A percentile compares a stretch with the other conserved stretches of the same genome.
Evolutionary conservation across 495 filamentous ascomycete species (phyloP).

Genomic region (Hypoxylon fuscum): DNA sequence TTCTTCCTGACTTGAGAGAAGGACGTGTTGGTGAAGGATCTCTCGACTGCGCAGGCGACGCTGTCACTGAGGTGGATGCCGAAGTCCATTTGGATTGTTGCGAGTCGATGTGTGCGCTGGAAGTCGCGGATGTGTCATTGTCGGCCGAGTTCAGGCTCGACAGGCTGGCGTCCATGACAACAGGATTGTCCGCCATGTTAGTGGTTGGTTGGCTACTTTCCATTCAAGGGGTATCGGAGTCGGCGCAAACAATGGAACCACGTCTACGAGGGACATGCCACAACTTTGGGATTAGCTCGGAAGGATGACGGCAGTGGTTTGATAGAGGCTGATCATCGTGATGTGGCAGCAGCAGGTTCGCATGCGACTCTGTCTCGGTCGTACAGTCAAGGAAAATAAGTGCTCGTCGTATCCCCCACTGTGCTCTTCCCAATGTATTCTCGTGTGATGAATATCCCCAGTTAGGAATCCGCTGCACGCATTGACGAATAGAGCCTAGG

Average conservation of each 20-base stretch:
- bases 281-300: conserved; percentile 43
- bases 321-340: conserved; percentile 45
- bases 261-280: conserved; percentile 43
- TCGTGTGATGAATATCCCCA: conserved; percentile 19
- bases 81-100: conserved; percentile 53
- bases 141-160: conserved; percentile 42
- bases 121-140: conserved; percentile 43
- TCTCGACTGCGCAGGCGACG: conserved; percentile 59
- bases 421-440: background rate
- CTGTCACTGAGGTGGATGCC: conserved; percentile 57
- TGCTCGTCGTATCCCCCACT: conserved; percentile 16
- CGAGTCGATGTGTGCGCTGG: conserved; percentile 42
- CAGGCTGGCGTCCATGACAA: conserved; percentile 44
- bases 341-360: conserved; percentile 37
- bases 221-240: conserved; percentile 17
- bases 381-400: conserved; percentile 24
- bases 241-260: conserved; percentile 44
- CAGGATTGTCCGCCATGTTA: conserved; percentile 39
- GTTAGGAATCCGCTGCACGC: conserved; percentile 26
- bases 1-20: conserved; percentile 37
- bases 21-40: conserved; percentile 61
- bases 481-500: conserved; percentile 33
- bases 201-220: conserved; percentile 23
- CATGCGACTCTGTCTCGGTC: conserved; percentile 39
- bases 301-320: conserved; percentile 37